Evolutionary conservation across 1,139 yeast genomes (phyloP).

Genomic region (Diutina rugosa): DNA sequence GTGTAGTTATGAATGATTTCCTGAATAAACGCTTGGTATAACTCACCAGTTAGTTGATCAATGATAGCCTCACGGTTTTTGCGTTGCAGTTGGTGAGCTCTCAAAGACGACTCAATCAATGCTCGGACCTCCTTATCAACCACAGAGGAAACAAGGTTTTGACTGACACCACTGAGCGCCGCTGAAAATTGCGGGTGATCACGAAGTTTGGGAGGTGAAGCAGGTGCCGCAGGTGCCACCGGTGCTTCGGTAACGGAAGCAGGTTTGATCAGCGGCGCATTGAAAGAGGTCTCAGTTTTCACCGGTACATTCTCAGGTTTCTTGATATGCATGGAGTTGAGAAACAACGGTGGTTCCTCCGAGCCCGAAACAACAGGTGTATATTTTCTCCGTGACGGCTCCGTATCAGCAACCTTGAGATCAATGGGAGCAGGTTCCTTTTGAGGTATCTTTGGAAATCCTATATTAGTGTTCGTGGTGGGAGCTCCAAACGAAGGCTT

Average conservation of each 20-base stretch:
- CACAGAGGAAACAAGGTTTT: conserved; percentile 16
- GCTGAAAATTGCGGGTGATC: conserved; percentile 10
- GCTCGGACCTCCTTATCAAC: conserved; percentile 17
- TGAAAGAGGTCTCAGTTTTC: neutral
- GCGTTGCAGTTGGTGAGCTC: neutral
- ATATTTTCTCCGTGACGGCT: neutral
- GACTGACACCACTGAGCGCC: conserved; percentile 14
- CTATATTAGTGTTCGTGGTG: neutral
- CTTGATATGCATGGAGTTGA: neutral
- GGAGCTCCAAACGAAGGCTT: neutral
- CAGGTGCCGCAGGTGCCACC: neutral
- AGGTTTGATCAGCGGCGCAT: neutral
- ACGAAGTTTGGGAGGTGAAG: conserved; percentile 6
- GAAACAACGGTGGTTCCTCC: neutral
- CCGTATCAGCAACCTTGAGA: neutral
- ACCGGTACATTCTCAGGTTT: neutral
- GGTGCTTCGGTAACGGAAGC: neutral
- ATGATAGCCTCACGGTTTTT: neutral
- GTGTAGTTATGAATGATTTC: conserved; percentile 36
- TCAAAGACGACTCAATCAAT: conserved; percentile 25
- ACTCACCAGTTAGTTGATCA: conserved; percentile 14
- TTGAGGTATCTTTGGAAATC: no score
- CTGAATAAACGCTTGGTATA: conserved; percentile 46
- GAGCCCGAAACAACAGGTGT: neutral
- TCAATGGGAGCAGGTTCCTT: no score